phyloP scores from a whole-genome alignment of 2,329 filamentous ascomycete genomes.

The Pestalotiopsis sp. region DNA sequence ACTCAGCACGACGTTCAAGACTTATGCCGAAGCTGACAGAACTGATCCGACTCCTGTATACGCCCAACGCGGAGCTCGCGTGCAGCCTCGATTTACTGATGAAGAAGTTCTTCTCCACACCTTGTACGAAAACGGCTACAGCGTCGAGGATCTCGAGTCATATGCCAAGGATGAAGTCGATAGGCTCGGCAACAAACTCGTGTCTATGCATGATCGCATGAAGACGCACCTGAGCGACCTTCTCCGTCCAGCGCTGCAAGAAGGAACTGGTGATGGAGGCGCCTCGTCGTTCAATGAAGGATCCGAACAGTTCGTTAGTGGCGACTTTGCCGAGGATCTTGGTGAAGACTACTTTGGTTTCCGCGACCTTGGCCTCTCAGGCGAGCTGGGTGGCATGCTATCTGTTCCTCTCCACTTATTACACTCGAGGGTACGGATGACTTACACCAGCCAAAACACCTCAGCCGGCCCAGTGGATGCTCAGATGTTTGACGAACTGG shows the following conservation, averaged over 20 bases:
- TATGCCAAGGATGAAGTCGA: conserved; percentile 97
- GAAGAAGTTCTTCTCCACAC: conserved; percentile 90
- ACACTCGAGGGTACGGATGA: conserved; percentile 85
- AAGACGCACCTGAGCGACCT: conserved; percentile 91
- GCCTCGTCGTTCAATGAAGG: conserved; percentile 93
- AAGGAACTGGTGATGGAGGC: conserved; percentile 75
- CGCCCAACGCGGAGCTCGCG: conserved; percentile 43
- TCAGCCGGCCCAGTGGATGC: conserved; percentile 60
- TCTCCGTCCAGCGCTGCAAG: conserved; percentile 82
- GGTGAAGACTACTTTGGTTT: conserved; percentile 99
- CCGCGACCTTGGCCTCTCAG: conserved; percentile 89
- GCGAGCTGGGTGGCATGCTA: conserved; percentile 85
- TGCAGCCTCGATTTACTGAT: conserved; percentile 71
- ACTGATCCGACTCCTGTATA: conserved; percentile 53
- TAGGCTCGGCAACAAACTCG: conserved; percentile 76
- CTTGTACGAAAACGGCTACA: conserved; percentile 80
- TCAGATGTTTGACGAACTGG: conserved; percentile 68
- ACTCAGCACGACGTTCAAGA: conserved; percentile 75
- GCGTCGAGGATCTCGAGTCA: conserved; percentile 77
- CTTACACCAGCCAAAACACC: conserved; percentile 76
- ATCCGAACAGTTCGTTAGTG: conserved; percentile 94
- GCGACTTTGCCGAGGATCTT: conserved; percentile 96
- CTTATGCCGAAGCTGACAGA: conserved; percentile 84
- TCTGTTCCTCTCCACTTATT: conserved; percentile 93
- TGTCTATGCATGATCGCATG: conserved; percentile 90